Evolutionary conservation across 805 yeast genomes (phyloP), one percentile per base, ranked within the genome.

Genomic region (Maudiozyma serrabonitensis): DNA sequence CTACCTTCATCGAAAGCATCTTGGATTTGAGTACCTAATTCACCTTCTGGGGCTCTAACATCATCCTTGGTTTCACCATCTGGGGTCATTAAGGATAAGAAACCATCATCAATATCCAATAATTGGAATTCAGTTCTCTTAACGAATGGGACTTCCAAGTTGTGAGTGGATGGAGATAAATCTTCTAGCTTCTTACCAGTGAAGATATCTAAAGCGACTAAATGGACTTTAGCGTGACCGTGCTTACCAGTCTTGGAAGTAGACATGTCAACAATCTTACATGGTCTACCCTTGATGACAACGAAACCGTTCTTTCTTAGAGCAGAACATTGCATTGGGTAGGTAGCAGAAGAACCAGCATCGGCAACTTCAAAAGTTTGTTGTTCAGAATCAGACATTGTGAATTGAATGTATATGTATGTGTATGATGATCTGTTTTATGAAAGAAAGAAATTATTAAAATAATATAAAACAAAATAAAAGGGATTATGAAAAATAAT

Each of bases 211-310:
- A 87, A 83, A 72, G 98, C 98, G 63, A 93, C 98, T 78, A 93
- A 82, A 78, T 93, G 98, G 75, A 93, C 99, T 84, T 93, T 93
- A 74, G 99, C 99, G 93, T 93, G 99, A 80, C 99, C 99, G 86
- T 93, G 99, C 97, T 93, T 93, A 79, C 99, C 99, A 67, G 99
- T 93, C 86, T 93, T 93, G 70, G 99, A 93, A 71, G 99, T 93
- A 57, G 99, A 93, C 99, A 93, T 93, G 75, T 93, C 99, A 68
- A 93, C 95, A 75, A 93, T 93, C 84, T 93, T 93, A 83, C 98
- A 93, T 73, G 99, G 99, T 83, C 99, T 95, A 70, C 87, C 80
- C 82, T 93, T 93, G 80, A 91, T 93, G 66, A 84, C 95, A 72
- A 93, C 99, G 84, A 87, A 95, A 71, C 99, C 99, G 81, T 82